Percentiles rank a stretch among this genome's conserved stretches.
phyloP scores from a whole-genome alignment of 176 grass and related monocot genomes.

The Oryza australiensis region DNA sequence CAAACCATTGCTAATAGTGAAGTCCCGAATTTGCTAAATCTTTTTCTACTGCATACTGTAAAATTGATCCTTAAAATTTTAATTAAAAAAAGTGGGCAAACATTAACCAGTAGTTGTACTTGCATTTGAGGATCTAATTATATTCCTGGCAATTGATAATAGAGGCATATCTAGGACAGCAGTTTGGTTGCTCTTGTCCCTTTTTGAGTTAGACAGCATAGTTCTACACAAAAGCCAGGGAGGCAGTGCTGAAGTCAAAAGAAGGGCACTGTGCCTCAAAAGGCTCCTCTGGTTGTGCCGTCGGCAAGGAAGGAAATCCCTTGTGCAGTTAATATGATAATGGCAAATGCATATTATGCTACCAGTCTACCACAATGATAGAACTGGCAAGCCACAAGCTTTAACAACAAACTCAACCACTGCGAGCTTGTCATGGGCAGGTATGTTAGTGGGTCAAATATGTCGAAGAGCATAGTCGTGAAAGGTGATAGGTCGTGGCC shows the following conservation, averaged over 20 bases:
- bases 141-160: not conserved
- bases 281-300: not conserved
- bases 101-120: not conserved
- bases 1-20: not conserved
- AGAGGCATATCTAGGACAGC: not conserved
- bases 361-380: not conserved
- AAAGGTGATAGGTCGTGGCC: not conserved
- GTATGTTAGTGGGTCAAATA: not conserved
- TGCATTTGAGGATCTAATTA: not conserved
- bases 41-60: not conserved
- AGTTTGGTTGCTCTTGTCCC: not conserved
- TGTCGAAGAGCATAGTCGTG: not conserved
- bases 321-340: not conserved
- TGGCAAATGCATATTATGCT: not conserved
- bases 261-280: not conserved
- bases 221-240: not conserved
- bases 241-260: not conserved
- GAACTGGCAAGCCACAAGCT: not conserved
- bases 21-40: not conserved
- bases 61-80: not conserved
- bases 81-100: not conserved
- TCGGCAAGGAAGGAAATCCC: not conserved
- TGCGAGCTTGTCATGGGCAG: not conserved
- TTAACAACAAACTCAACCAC: conserved; percentile 3
- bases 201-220: not conserved